phyloP scores from a whole-genome alignment of 352 stramenopile genomes.

The Phytophthora foliorum region DNA sequence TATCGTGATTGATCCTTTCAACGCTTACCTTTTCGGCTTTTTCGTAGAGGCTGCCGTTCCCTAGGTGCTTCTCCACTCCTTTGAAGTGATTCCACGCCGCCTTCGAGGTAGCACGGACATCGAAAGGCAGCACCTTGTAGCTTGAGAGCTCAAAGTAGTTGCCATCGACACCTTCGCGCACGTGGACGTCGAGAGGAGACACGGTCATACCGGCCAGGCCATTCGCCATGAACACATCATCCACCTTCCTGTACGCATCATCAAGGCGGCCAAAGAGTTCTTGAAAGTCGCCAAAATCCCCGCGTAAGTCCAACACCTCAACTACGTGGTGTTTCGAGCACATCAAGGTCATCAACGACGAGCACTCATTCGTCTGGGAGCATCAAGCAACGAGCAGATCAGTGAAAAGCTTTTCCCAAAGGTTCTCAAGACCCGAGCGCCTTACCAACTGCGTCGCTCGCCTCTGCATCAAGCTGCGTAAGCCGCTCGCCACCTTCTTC shows the following conservation, averaged over 20 bases:
- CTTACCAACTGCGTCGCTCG: constrained; percentile 18
- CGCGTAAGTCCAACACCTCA: constrained; percentile 14
- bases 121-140: constrained; percentile 34
- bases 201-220: constrained; percentile 19
- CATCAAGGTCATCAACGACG: constrained; percentile 11
- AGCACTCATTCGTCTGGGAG: constrained; percentile 19
- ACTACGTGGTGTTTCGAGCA: not conserved
- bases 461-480: constrained; percentile 46
- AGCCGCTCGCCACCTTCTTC: constrained; percentile 43
- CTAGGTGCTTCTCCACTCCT: constrained; percentile 32
- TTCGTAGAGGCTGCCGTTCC: constrained; percentile 28
- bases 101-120: constrained; percentile 5
- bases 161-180: constrained; percentile 26
- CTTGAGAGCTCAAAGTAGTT: constrained; percentile 34
- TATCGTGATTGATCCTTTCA: not conserved
- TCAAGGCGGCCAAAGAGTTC: constrained; percentile 27
- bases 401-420: too few species aligned
- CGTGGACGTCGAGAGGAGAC: constrained; percentile 21
- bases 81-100: constrained; percentile 34
- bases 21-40: constrained; percentile 28
- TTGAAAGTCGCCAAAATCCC: constrained; percentile 24
- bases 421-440: not conserved
- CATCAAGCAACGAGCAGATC: not conserved
- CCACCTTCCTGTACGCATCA: constrained; percentile 11
- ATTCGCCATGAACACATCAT: constrained; percentile 33